Conservation (phyloP, 352 stramenopile species). For the Phytopythium mirpurense region DNA sequence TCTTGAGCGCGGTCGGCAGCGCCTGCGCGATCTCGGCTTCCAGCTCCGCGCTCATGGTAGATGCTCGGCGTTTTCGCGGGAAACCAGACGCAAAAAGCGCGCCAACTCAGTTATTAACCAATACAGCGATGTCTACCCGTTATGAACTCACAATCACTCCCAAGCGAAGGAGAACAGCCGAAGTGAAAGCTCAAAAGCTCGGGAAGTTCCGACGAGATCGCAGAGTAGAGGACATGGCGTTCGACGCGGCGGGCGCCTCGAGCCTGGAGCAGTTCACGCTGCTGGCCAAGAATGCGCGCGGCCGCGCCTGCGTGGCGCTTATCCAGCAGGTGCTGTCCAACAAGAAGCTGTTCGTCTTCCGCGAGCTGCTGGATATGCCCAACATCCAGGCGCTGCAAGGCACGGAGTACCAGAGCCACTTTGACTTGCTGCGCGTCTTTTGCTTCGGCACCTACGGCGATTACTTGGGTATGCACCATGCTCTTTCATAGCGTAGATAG, state of each 20-base stretch:
- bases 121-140: no score
- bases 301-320: slow-evolving; percentile 86
- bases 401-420: slow-evolving; percentile 73
- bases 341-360: slow-evolving; percentile 92
- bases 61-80: slow-evolving; percentile 3
- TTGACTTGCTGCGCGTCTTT: slow-evolving; percentile 86
- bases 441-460: slow-evolving; percentile 86
- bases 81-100: slow-evolving; percentile 1
- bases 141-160: no score
- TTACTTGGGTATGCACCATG: slow-evolving; percentile 52
- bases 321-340: slow-evolving; percentile 91
- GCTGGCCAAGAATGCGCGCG: slow-evolving; percentile 88
- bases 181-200: no score
- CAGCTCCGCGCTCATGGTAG: slow-evolving; percentile 46
- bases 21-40: slow-evolving; percentile 53
- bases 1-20: slow-evolving; percentile 67
- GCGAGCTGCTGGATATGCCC: slow-evolving; percentile 88
- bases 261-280: slow-evolving; percentile 92
- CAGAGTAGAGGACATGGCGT: slow-evolving; percentile 35
- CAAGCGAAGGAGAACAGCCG: no score
- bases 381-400: slow-evolving; percentile 82
- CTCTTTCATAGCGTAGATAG: neutral
- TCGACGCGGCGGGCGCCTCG: slow-evolving; percentile 57
- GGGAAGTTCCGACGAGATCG: neutral
- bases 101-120: neutral